Base-by-base conservation (phyloP, 805 yeast species). In the Debaryomyces hansenii region DNA sequence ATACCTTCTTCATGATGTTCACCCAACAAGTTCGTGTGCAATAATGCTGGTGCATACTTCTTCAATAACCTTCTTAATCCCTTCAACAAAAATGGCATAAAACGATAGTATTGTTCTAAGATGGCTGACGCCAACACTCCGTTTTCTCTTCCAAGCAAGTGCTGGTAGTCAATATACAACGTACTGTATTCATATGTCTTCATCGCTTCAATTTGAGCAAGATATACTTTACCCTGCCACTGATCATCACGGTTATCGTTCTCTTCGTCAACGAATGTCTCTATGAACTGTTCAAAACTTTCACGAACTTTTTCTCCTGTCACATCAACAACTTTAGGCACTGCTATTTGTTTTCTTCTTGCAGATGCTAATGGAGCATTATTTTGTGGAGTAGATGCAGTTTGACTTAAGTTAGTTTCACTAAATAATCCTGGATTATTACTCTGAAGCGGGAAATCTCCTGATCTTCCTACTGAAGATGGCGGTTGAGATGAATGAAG, bases 291-390 rank as follows among this genome's bases (percentile, higher is more conserved):
- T 63, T 91, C 96, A 64, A 94, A 92, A 12, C 91, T 83, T 64
- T 90, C 96, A 37, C 92, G 80, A 14, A 94, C 97, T 56, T 89
- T 89, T 62, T 91, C 97, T 48, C 96, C 97, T 3, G 97, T 90
- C 40, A 83, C 82, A 70, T 94, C 99, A 21, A 81, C 81, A 21
- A 94, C 96, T 61, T 87, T 89, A 21, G 95, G 90, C 44, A 92
- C 88, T 21, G 83, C 82, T 48, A 80, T 74, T 48, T 84, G 71
- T 49, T 80, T 79, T 58, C 85, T 77, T 69, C 86, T 77, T 9
- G 70, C 67, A 4, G 62, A 54, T 8, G 54, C 56, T 9, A 56
- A 54, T 6, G 60, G 46, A 10, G 42, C 37, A 34, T n/a, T 46
- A 44, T 42, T 41, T 45, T 40, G 50, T 21, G 54, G 56, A 12